Conservation (phyloP, 1,284 basidiomycete genomes). For the Cutaneotrichosporon cyanovorans region DNA sequence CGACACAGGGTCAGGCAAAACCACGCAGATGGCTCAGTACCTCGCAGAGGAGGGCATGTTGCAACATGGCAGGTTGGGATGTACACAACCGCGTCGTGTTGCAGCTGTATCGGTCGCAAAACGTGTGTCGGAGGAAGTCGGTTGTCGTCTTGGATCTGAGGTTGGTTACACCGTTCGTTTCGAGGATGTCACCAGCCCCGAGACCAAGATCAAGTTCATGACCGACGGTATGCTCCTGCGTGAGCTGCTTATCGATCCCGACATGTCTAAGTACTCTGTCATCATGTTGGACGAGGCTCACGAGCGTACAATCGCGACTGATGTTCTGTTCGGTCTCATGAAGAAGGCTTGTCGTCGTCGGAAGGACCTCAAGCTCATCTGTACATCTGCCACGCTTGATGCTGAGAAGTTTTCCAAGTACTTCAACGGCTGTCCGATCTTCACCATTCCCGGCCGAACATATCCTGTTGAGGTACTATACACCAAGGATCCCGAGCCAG, state of each 20-base stretch:
- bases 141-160: slow-evolving; percentile 90
- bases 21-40: slow-evolving; percentile 90
- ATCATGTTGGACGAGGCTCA: slow-evolving; percentile 99
- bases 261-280: slow-evolving; percentile 85
- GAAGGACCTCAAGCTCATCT: slow-evolving; percentile 92
- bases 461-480: slow-evolving; percentile 96
- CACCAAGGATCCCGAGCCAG: slow-evolving; percentile 97
- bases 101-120: slow-evolving; percentile 99
- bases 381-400: slow-evolving; percentile 97
- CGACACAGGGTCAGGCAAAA: slow-evolving; percentile 89
- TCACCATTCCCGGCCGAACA: slow-evolving; percentile 99
- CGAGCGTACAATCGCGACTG: slow-evolving; percentile 94
- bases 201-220: slow-evolving; percentile 99
- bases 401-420: slow-evolving; percentile 99
- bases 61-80: slow-evolving; percentile 83
- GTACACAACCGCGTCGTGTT: slow-evolving; percentile 96
- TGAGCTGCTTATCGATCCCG: slow-evolving; percentile 92
- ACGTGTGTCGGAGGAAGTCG: slow-evolving; percentile 95
- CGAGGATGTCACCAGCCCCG: slow-evolving; percentile 95
- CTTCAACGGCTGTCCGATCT: slow-evolving; percentile 97
- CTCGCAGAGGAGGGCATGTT: slow-evolving; percentile 81
- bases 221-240: slow-evolving; percentile 98
- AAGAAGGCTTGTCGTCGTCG: slow-evolving; percentile 94
- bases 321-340: slow-evolving; percentile 91
- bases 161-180: slow-evolving; percentile 99